Base-by-base conservation (phyloP, 2,329 filamentous ascomycete species). In the Aspergillus ibericus region DNA sequence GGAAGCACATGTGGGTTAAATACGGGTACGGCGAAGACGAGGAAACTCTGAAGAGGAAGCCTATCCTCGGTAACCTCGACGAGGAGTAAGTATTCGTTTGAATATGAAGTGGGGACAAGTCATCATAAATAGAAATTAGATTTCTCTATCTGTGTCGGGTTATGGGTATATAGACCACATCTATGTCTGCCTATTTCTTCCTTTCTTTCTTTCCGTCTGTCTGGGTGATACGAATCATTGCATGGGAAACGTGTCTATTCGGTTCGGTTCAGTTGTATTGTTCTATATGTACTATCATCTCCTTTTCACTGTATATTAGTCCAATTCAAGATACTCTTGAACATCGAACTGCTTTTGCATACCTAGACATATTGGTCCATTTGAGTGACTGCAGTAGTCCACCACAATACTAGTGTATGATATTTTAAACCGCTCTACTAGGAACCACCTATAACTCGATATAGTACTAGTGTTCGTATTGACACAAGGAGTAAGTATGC, bases 11-110 rank as follows among this genome's bases (percentile, higher is more conserved):
- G 67, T 75, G 75, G 77, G 69, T 76, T 56, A 66, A 71, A 40
- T 75, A 77, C 55, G 76, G 76, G 15, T 76, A 73, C 47, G 75
- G 75, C 2, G 75, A 78, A 60, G 72, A 76, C 49, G 77, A 77
- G 44, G 69, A 77, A 55, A 69, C 68, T 12, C 55, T 71, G 48
- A 72, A 68, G 62, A 68, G 69, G 56, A 77, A 78, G 63, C 71
- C 75, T 20, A 72, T 79, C 29, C 40, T 77, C 52, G 75, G 73
- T n/a, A 77, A 78, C 57, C 54, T 76, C 15, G 74, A 75, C 55
- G 69, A 60, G 18, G 73, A 76, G 60, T 42, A 42, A 64, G 69
- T 56, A 52, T 29, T 58, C 67, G 34, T n/a, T n/a, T n/a, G n/a
- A n/a, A n/a, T n/a, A 70, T 34, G 16, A 36, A 10, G 20, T n/a